These are phyloP conservation scores for Verticillium klebahnii DNA, from an alignment of 2,329 filamentous ascomycete species.

Conservation along the genomic window DNA sequence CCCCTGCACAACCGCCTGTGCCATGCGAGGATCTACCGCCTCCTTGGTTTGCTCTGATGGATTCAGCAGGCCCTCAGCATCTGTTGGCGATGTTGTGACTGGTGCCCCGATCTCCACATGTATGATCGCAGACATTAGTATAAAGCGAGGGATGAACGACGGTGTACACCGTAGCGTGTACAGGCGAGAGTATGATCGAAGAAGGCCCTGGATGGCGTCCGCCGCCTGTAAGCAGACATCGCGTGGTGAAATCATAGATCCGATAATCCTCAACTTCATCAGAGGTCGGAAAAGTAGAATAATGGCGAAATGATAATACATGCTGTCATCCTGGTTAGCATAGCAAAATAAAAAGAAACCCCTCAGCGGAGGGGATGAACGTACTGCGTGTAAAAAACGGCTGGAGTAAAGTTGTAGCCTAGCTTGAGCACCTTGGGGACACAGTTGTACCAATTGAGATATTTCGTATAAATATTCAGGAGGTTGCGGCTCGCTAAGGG, in stretches of 20 bases:
- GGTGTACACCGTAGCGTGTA: conserved; percentile 56
- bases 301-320: conserved; percentile 67
- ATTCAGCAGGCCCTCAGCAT: not conserved
- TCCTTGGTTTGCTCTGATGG: conserved; percentile 20
- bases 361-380: conserved; percentile 23
- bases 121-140: conserved; percentile 55
- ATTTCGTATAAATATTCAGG: conserved; percentile 61
- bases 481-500: conserved; percentile 61
- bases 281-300: conserved; percentile 70
- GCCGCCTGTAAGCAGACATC: conserved; percentile 62
- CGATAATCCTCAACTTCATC: conserved; percentile 59
- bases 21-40: conserved; percentile 32
- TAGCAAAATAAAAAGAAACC: not conserved
- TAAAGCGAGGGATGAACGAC: conserved; percentile 58
- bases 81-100: conserved; percentile 9
- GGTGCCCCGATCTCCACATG: conserved; percentile 49
- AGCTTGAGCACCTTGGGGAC: conserved; percentile 61
- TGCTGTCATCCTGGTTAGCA: conserved; percentile 33
- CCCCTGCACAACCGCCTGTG: conserved; percentile 45
- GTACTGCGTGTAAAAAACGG: conserved; percentile 71
- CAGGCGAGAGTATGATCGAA: conserved; percentile 52
- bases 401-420: conserved; percentile 66
- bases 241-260: conserved; percentile 57
- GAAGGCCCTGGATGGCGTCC: conserved; percentile 53
- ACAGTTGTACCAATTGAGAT: conserved; percentile 65